A percentile compares a stretch with the other conserved stretches of the same genome.
Evolutionary conservation across 2,329 filamentous ascomycete species (phyloP).

Genomic region (Chaetothyriales sp.): DNA sequence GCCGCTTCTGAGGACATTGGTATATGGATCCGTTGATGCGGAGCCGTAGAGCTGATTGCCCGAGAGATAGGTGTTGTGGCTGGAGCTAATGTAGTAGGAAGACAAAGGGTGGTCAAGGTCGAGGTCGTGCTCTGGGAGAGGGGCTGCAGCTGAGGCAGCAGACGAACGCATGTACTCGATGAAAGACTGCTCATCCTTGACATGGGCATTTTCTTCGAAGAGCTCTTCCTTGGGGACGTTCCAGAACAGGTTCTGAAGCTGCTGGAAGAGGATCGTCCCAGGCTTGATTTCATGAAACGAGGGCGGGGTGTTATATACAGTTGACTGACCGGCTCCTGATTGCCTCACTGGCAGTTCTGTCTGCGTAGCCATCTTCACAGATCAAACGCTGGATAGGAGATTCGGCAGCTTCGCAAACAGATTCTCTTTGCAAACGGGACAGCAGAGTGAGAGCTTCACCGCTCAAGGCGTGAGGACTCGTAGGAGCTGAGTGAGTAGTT

Average conservation of each 20-base stretch:
- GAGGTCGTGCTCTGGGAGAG: slow-evolving; percentile 25
- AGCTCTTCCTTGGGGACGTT: slow-evolving; percentile 13
- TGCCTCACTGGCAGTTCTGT: not conserved
- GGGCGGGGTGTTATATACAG: not conserved
- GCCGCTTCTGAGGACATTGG: slow-evolving; percentile 55
- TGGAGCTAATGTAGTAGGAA: slow-evolving; percentile 88
- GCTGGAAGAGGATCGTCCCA: not conserved
- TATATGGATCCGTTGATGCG: slow-evolving; percentile 65
- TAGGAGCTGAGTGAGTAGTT: no score
- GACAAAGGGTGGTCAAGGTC: slow-evolving; percentile 56
- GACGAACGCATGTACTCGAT: slow-evolving; percentile 30
- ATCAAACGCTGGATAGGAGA: not conserved
- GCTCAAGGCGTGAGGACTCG: no score
- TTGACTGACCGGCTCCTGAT: not conserved
- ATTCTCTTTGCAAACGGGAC: not conserved
- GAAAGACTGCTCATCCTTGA: slow-evolving; percentile 18
- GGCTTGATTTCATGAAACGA: not conserved
- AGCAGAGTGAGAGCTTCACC: not conserved
- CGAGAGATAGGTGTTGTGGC: slow-evolving; percentile 83
- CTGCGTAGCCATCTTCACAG: not conserved
- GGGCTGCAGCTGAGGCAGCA: slow-evolving; percentile 32
- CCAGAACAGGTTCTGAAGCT: slow-evolving; percentile 15
- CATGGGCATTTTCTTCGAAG: slow-evolving; percentile 8
- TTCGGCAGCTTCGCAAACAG: not conserved
- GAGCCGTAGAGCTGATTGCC: slow-evolving; percentile 73